A percentile compares a stretch with the other conserved stretches of the same genome.
Conservation (phyloP, 441 rosid genomes). For the Pelargonium fulgidum region DNA sequence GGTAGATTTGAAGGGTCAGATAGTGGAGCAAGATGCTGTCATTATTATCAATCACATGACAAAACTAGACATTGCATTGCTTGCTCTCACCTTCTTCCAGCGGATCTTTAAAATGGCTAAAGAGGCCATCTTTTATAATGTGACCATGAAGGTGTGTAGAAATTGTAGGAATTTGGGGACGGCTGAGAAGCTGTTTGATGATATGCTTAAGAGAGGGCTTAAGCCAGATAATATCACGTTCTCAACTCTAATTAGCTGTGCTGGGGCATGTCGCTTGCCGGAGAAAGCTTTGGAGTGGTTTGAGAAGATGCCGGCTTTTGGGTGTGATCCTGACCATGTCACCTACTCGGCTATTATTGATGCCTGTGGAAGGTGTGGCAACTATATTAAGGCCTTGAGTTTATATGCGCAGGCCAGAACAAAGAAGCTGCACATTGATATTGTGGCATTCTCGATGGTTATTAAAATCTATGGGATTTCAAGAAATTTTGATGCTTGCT, state of each 20-base stretch:
- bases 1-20: slow-evolving; percentile 2
- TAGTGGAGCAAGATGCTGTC: slow-evolving; percentile 4
- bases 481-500: background rate
- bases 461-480: background rate
- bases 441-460: background rate
- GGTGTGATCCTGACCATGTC: slow-evolving; percentile 1
- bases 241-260: background rate
- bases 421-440: background rate
- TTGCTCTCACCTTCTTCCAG: background rate
- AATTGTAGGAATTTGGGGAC: background rate
- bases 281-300: background rate
- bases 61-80: background rate
- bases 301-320: background rate
- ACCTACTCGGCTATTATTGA: slow-evolving; percentile 1
- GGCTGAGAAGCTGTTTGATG: background rate
- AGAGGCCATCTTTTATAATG: background rate
- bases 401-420: background rate
- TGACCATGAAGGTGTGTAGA: slow-evolving; percentile 4
- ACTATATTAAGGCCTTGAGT: background rate
- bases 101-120: background rate
- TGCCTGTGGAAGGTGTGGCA: background rate
- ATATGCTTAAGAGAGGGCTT: slow-evolving; percentile 1
- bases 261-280: background rate
- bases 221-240: background rate
- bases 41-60: background rate